phyloP scores from a whole-genome alignment of 495 filamentous ascomycete genomes.

The Massariosphaeria phaeospora region DNA sequence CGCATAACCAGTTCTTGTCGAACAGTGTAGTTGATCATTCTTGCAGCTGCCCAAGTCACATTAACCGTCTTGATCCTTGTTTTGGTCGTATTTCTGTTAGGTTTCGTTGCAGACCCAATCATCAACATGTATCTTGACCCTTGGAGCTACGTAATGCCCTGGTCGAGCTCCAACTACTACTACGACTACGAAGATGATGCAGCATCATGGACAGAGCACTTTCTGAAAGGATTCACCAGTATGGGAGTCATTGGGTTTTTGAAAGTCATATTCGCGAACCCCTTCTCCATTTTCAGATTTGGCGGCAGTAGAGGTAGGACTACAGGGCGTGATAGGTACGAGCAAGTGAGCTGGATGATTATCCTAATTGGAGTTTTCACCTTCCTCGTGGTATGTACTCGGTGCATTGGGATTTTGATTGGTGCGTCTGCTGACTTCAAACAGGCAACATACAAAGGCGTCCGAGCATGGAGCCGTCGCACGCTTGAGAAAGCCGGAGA shows the following conservation, averaged over 20 bases:
- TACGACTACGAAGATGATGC: constrained; percentile 42
- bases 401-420: too few species aligned
- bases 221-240: constrained; percentile 78
- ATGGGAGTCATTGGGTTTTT: constrained; percentile 80
- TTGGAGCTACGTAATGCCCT: constrained; percentile 47
- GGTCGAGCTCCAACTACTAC: constrained; percentile 19
- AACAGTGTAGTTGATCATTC: background rate
- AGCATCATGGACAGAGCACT: constrained; percentile 69
- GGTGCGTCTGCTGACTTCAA: too few species aligned
- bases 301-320: constrained; percentile 51
- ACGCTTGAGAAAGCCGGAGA: constrained; percentile 72
- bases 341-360: constrained; percentile 68
- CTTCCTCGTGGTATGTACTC: constrained; percentile 69
- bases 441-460: constrained; percentile 75
- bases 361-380: constrained; percentile 74
- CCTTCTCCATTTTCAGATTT: constrained; percentile 50
- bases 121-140: constrained; percentile 84
- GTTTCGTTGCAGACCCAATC: constrained; percentile 89
- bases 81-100: constrained; percentile 67
- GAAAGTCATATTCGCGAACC: constrained; percentile 69
- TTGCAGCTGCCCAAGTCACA: constrained; percentile 49
- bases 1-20: constrained; percentile 59
- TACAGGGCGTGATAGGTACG: constrained; percentile 66
- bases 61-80: constrained; percentile 68
- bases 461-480: constrained; percentile 62